Evolutionary conservation across 2,329 filamentous ascomycete species (phyloP).

Genomic region (Ascochyta koolunga): DNA sequence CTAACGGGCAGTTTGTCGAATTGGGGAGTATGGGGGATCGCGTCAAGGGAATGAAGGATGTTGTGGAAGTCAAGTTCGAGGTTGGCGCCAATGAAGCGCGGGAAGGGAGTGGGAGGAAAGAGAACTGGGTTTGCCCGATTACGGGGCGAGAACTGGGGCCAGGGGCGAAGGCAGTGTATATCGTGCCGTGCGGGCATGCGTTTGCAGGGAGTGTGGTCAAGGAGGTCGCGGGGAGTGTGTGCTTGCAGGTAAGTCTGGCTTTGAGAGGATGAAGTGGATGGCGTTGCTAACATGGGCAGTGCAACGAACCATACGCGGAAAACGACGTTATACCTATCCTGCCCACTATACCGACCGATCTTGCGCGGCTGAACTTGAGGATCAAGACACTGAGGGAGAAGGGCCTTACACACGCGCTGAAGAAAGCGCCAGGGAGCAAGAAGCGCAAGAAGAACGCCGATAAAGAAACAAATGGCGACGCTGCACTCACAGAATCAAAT

Average conservation of each 20-base stretch:
- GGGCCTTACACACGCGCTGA: constrained; percentile 83
- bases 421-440: constrained; percentile 71
- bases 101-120: constrained; percentile 54
- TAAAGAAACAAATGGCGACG: constrained; percentile 24
- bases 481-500: constrained; percentile 12
- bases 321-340: constrained; percentile 86
- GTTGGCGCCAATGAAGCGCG: constrained; percentile 47
- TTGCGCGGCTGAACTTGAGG: constrained; percentile 69
- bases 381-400: constrained; percentile 71
- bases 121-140: constrained; percentile 81
- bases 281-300: constrained; percentile 56
- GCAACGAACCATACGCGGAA: constrained; percentile 72
- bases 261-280: no score
- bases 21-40: constrained; percentile 59
- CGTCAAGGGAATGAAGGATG: constrained; percentile 82
- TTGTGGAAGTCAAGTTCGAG: constrained; percentile 84
- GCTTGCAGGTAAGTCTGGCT: constrained; percentile 57
- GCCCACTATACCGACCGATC: constrained; percentile 72
- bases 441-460: constrained; percentile 71
- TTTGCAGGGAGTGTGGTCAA: constrained; percentile 87
- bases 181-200: constrained; percentile 94
- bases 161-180: constrained; percentile 78
- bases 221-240: constrained; percentile 72
- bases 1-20: constrained; percentile 62
- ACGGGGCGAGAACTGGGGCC: constrained; percentile 86